phyloP scores from a whole-genome alignment of 371 early-diverging fungal genomes.

The Mucor velutinosus region DNA sequence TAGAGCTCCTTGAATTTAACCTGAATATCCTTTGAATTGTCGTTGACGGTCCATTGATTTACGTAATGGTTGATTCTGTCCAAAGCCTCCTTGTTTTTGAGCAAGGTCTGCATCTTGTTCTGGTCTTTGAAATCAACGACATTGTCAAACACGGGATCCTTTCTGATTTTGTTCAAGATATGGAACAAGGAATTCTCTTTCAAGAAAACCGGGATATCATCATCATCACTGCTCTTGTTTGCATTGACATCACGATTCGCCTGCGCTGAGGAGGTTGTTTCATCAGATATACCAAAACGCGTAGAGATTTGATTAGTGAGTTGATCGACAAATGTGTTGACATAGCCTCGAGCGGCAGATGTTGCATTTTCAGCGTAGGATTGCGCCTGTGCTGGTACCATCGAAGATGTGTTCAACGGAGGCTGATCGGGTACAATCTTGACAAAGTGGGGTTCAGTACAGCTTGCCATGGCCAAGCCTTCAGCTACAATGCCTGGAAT shows the following conservation, averaged over 20 bases:
- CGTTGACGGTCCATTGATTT: constrained; percentile 38
- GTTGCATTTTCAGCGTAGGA: constrained; percentile 19
- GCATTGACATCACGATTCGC: neutral
- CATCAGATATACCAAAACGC: constrained; percentile 10
- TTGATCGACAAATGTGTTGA: constrained; percentile 6
- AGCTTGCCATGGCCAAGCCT: constrained; percentile 59
- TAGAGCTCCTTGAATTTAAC: constrained; percentile 40
- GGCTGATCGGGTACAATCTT: constrained; percentile 19
- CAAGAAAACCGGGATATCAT: constrained; percentile 13
- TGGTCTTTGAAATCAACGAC: constrained; percentile 17
- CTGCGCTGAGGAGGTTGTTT: neutral
- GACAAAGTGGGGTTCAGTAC: constrained; percentile 28
- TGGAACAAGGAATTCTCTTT: constrained; percentile 29
- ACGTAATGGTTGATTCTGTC: constrained; percentile 34
- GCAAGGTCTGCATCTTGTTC: constrained; percentile 21
- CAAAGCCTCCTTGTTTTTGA: constrained; percentile 24
- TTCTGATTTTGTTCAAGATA: constrained; percentile 26
- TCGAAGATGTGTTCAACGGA: neutral
- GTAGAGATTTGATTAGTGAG: constrained; percentile 12
- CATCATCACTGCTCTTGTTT: neutral
- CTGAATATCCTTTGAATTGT: constrained; percentile 32
- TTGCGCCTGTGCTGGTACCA: constrained; percentile 12
- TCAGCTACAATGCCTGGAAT: constrained; percentile 54
- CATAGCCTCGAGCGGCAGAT: constrained; percentile 10
- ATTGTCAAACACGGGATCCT: constrained; percentile 40